phyloP scores from a whole-genome alignment of 257 asterid species.

The Fraxinus anomala region DNA sequence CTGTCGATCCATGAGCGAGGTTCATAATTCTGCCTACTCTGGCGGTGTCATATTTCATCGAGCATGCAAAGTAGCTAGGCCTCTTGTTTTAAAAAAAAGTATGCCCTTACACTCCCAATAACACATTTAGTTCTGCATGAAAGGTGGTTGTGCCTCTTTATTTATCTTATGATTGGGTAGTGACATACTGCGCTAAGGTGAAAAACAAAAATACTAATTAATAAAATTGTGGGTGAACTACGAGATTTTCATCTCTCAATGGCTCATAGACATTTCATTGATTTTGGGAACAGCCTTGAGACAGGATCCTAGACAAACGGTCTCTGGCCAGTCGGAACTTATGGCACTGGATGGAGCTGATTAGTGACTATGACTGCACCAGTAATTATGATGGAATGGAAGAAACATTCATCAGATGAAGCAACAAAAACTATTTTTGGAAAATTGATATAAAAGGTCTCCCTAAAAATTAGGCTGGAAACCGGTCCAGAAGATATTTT shows the following conservation, averaged over 20 bases:
- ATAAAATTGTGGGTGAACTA: not conserved
- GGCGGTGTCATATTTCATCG: not conserved
- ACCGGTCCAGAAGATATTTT: too few relatives aligned
- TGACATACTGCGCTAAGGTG: not conserved
- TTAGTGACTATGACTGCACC: not conserved
- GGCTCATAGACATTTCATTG: not conserved
- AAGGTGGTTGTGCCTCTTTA: not conserved
- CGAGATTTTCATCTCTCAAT: not conserved
- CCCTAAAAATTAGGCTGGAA: too few relatives aligned
- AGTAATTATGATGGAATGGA: not conserved
- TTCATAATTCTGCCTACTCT: not conserved
- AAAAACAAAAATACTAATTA: not conserved
- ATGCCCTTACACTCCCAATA: not conserved
- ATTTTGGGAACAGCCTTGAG: not conserved
- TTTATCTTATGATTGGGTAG: not conserved
- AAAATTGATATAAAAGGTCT: not conserved
- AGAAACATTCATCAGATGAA: not conserved
- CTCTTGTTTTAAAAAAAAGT: not conserved
- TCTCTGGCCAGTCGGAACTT: not conserved
- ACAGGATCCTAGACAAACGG: not conserved
- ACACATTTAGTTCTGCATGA: not conserved
- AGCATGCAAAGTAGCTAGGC: not conserved
- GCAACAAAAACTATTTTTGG: not conserved
- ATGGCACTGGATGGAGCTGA: not conserved
- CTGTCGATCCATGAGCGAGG: not conserved